phyloP scores from a whole-genome alignment of 2,329 filamentous ascomycete species.

The Ophiocordyceps robertsii region DNA sequence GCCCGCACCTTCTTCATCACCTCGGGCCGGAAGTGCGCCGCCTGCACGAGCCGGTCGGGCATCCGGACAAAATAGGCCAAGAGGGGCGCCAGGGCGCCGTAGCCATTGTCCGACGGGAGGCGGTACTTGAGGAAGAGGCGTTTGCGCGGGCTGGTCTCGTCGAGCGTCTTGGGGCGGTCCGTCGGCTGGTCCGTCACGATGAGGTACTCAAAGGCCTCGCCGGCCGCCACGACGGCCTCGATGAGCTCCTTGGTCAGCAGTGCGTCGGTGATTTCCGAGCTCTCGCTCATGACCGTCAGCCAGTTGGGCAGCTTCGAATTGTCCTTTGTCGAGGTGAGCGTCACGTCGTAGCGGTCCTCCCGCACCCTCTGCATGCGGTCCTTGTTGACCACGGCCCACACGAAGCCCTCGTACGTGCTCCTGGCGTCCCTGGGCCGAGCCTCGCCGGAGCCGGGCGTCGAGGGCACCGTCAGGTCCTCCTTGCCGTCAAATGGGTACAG shows the following conservation, averaged over 20 bases:
- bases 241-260: slow-evolving; percentile 81
- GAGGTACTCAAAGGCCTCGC: slow-evolving; percentile 69
- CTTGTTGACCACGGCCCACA: slow-evolving; percentile 94
- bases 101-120: slow-evolving; percentile 49
- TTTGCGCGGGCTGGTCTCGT: slow-evolving; percentile 77
- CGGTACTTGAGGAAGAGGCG: slow-evolving; percentile 70
- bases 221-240: slow-evolving; percentile 63
- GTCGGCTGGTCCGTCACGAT: slow-evolving; percentile 81
- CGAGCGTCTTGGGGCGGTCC: slow-evolving; percentile 72
- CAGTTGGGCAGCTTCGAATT: slow-evolving; percentile 77
- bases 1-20: slow-evolving; percentile 72
- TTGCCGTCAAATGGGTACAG: slow-evolving; percentile 87
- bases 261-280: slow-evolving; percentile 80
- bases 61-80: slow-evolving; percentile 74
- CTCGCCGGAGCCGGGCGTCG: slow-evolving; percentile 44
- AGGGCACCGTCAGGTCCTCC: slow-evolving; percentile 65
- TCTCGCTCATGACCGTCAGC: slow-evolving; percentile 94
- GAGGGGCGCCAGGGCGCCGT: slow-evolving; percentile 54
- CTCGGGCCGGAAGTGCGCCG: slow-evolving; percentile 79
- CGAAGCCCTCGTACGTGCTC: slow-evolving; percentile 75
- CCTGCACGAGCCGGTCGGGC: slow-evolving; percentile 65
- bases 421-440: slow-evolving; percentile 40
- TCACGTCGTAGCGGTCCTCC: slow-evolving; percentile 88
- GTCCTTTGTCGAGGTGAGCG: slow-evolving; percentile 87
- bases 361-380: slow-evolving; percentile 79